These are phyloP conservation scores for Trichoderma sp. DNA, from an alignment of 2,329 filamentous ascomycete genomes.

Conservation along the genomic window DNA sequence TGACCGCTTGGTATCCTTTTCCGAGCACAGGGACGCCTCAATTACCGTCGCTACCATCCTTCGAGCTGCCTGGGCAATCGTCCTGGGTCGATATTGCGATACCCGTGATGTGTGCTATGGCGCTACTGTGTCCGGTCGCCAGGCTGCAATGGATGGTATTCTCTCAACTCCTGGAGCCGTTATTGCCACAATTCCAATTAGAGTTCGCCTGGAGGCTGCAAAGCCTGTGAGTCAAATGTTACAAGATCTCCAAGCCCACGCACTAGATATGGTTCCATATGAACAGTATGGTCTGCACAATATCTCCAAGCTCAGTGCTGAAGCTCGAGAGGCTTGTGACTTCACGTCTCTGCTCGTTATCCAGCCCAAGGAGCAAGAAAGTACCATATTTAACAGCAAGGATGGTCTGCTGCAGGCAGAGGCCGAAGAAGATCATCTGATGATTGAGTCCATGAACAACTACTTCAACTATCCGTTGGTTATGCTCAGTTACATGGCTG, in stretches of 20 bases:
- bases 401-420: not conserved
- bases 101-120: constrained; percentile 3
- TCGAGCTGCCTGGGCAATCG: constrained; percentile 16
- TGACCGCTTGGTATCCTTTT: not conserved
- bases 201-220: constrained; percentile 16
- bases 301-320: constrained; percentile 24
- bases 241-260: constrained; percentile 21
- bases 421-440: not conserved
- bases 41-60: constrained; percentile 10
- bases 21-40: not conserved
- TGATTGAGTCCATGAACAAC: constrained; percentile 5
- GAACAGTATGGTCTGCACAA: constrained; percentile 26
- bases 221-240: constrained; percentile 19
- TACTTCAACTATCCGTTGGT: constrained; percentile 24
- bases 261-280: constrained; percentile 24
- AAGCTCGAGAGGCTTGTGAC: constrained; percentile 14
- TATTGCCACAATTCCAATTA: constrained; percentile 23
- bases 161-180: constrained; percentile 21
- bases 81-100: not conserved
- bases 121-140: constrained; percentile 19
- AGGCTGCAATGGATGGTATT: constrained; percentile 20
- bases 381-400: not conserved
- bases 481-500: constrained; percentile 14
- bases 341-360: constrained; percentile 11
- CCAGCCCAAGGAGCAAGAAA: constrained; percentile 9